A percentile compares a stretch with the other conserved stretches of the same genome.
These are phyloP conservation scores for Naganishia randhawae DNA, from an alignment of 768 basidiomycete genomes.

Conservation along the genomic window DNA sequence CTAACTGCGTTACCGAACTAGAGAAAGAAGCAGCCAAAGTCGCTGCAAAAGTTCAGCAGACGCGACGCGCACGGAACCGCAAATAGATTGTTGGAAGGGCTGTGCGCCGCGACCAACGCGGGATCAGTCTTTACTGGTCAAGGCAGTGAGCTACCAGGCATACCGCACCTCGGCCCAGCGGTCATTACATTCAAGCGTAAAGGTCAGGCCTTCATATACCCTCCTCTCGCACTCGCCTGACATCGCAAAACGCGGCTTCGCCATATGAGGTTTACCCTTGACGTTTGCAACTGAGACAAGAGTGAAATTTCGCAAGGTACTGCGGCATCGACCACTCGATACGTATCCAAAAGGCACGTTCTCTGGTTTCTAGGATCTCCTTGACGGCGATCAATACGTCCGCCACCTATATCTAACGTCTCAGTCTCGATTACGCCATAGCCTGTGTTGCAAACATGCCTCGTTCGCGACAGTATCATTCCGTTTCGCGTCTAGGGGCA, in stretches of 20 bases:
- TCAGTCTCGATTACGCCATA: background rate
- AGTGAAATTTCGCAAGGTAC: background rate
- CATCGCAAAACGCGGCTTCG: background rate
- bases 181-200: background rate
- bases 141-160: too few relatives aligned
- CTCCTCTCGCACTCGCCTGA: background rate
- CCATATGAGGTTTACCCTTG: background rate
- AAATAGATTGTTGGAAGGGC: constrained; percentile 5
- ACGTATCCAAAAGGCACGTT: background rate
- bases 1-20: too few relatives aligned
- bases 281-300: constrained; percentile 11
- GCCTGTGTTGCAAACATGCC: background rate
- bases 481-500: background rate
- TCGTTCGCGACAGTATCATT: background rate
- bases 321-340: background rate
- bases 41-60: too few relatives aligned
- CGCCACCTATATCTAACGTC: background rate
- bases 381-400: background rate
- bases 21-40: too few relatives aligned
- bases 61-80: background rate
- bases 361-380: background rate
- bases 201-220: background rate
- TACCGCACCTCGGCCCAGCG: background rate
- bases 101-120: constrained; percentile 15
- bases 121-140: background rate